Conservation (phyloP, 2,329 filamentous ascomycete species). For the Hypoxylon sp. region DNA sequence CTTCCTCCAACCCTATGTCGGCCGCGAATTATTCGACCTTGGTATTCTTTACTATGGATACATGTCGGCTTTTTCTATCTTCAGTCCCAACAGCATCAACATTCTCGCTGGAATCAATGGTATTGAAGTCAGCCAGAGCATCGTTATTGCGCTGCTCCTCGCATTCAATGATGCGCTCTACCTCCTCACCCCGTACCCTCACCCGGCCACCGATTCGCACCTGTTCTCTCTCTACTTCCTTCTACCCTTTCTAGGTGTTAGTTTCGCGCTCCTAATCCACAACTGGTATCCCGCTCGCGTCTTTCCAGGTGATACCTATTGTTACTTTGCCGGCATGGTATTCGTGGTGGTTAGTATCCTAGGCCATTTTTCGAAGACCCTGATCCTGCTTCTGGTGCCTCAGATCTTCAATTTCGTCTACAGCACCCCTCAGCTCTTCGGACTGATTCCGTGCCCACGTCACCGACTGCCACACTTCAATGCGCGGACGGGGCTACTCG, state of each 20-base stretch:
- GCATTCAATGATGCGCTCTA: conserved; percentile 91
- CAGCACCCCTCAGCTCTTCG: conserved; percentile 91
- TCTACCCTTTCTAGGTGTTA: conserved; percentile 94
- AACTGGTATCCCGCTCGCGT: conserved; percentile 97
- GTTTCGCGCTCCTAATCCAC: conserved; percentile 85
- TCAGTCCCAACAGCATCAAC: conserved; percentile 99
- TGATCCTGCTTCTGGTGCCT: conserved; percentile 89
- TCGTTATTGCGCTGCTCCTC: conserved; percentile 89
- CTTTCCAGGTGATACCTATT: conserved; percentile 98
- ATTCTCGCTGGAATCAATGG: conserved; percentile 99
- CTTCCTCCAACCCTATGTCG: conserved; percentile 86
- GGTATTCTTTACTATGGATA: conserved; percentile 91
- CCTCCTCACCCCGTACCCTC: conserved; percentile 84
- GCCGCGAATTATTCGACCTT: conserved; percentile 83
- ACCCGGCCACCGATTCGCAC: conserved; percentile 95
- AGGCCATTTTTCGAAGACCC: conserved; percentile 97
- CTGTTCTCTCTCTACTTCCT: conserved; percentile 96
- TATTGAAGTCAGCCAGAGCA: conserved; percentile 94
- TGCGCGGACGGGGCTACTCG: conserved; percentile 84
- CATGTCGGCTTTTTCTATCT: conserved; percentile 97
- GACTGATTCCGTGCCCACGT: conserved; percentile 89
- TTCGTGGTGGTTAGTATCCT: conserved; percentile 97
- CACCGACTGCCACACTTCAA: conserved; percentile 94
- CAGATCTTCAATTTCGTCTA: conserved; percentile 98
- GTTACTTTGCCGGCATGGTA: conserved; percentile 99